Evolutionary conservation across 108 stramenopile species (phyloP).

Genomic region (Hondaea fermentalgiana): DNA sequence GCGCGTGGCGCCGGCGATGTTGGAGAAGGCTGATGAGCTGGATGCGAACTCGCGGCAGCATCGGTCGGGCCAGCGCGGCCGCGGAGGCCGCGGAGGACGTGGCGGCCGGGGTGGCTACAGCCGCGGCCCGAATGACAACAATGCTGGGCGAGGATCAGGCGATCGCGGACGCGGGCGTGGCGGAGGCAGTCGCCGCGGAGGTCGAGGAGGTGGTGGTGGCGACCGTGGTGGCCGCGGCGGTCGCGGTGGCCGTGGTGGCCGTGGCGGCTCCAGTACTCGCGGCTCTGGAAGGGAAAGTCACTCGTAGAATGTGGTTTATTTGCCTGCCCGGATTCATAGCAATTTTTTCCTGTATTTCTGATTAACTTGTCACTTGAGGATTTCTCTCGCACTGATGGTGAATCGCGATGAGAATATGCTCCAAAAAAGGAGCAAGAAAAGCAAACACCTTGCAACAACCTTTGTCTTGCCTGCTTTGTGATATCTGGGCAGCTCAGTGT

Average conservation of each 20-base stretch:
- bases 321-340: not conserved
- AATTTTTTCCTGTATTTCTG: not conserved
- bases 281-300: not conserved
- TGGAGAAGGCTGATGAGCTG: constrained; percentile 73
- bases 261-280: constrained; percentile 29
- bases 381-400: too few relatives aligned
- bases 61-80: constrained; percentile 19
- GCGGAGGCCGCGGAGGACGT: constrained; percentile 36
- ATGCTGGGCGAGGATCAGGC: constrained; percentile 19
- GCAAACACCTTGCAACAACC: too few relatives aligned
- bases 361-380: too few relatives aligned
- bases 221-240: constrained; percentile 37
- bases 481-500: too few relatives aligned
- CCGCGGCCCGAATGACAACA: constrained; percentile 36
- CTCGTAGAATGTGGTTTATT: not conserved
- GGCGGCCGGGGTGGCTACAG: constrained; percentile 35
- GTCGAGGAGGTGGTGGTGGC: constrained; percentile 36
- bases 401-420: too few relatives aligned
- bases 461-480: too few relatives aligned
- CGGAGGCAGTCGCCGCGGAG: constrained; percentile 23
- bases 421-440: too few relatives aligned
- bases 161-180: constrained; percentile 22
- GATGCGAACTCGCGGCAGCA: constrained; percentile 48
- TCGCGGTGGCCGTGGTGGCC: constrained; percentile 49
- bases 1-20: constrained; percentile 75